Evolutionary conservation across 2,329 filamentous ascomycete genomes (phyloP).

Genomic region (Boeremia lycopersici): DNA sequence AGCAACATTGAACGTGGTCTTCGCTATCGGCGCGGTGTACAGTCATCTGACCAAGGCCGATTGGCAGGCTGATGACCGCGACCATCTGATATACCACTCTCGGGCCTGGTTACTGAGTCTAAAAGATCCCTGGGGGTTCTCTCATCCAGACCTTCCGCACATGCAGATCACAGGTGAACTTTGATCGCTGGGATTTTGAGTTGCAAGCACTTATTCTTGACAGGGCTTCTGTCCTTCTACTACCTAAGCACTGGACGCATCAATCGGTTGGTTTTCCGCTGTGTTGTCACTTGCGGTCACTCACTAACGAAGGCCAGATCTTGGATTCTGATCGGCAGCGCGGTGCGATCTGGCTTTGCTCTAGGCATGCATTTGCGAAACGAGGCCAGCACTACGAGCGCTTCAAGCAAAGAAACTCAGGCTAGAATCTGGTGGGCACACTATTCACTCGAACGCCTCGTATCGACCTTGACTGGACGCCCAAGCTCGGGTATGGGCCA

Average conservation of each 20-base stretch:
- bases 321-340: slow-evolving; percentile 45
- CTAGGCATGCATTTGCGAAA: slow-evolving; percentile 48
- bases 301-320: slow-evolving; percentile 32
- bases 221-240: slow-evolving; percentile 47
- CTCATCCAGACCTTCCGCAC: slow-evolving; percentile 44
- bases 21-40: slow-evolving; percentile 49
- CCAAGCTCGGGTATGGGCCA: slow-evolving; percentile 39
- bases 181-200: background rate
- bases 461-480: slow-evolving; percentile 47
- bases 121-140: slow-evolving; percentile 28
- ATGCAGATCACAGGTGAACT: slow-evolving; percentile 41
- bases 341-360: slow-evolving; percentile 43
- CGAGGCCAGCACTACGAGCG: slow-evolving; percentile 28
- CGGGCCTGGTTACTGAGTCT: slow-evolving; percentile 43
- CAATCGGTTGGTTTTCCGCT: slow-evolving; percentile 41
- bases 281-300: background rate
- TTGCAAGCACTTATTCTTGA: background rate
- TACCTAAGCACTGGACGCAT: slow-evolving; percentile 48
- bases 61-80: slow-evolving; percentile 29
- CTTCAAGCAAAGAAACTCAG: slow-evolving; percentile 41
- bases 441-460: slow-evolving; percentile 43
- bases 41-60: slow-evolving; percentile 37
- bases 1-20: slow-evolving; percentile 49
- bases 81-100: slow-evolving; percentile 47
- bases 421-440: slow-evolving; percentile 50